phyloP scores from a whole-genome alignment of 169 alveolate genomes.

The Eimeria maxima region DNA sequence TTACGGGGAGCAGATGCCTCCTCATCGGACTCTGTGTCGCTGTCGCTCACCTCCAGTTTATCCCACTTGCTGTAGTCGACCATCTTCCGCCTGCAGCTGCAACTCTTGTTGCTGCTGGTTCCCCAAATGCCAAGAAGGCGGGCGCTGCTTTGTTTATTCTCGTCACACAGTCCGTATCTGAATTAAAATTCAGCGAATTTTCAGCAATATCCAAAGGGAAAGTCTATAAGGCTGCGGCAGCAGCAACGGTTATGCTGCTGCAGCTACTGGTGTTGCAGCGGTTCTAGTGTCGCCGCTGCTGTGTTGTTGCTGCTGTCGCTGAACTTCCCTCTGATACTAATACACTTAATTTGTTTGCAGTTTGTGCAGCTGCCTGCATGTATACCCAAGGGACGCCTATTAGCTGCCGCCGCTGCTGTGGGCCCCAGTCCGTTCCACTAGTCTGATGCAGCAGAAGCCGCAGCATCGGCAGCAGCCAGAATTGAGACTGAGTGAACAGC shows the following conservation, averaged over 20 bases:
- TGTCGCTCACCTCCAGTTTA: slow-evolving; percentile 48
- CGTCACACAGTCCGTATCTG: not conserved
- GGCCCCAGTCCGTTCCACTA: slow-evolving; percentile 9
- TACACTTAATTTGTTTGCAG: not conserved
- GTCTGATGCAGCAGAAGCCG: slow-evolving; percentile 28
- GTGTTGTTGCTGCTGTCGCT: not conserved
- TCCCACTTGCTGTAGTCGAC: slow-evolving; percentile 83
- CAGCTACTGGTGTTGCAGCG: slow-evolving; percentile 9
- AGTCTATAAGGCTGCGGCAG: not conserved
- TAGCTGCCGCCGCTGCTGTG: slow-evolving; percentile 21
- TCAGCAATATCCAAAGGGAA: not conserved
- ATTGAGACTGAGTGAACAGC: not conserved
- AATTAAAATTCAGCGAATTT: too few species aligned
- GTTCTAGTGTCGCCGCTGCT: not conserved
- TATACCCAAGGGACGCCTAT: not conserved
- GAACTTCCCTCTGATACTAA: too few species aligned
- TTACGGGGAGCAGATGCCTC: not conserved
- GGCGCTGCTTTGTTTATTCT: not conserved
- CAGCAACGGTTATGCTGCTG: not conserved
- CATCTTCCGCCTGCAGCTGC: slow-evolving; percentile 70
- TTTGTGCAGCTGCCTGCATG: not conserved
- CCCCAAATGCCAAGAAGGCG: not conserved
- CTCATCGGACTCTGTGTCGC: slow-evolving; percentile 68
- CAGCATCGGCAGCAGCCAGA: slow-evolving; percentile 9
- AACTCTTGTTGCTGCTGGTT: not conserved